phyloP scores from a whole-genome alignment of 768 basidiomycete genomes.

The Suillus lakei region DNA sequence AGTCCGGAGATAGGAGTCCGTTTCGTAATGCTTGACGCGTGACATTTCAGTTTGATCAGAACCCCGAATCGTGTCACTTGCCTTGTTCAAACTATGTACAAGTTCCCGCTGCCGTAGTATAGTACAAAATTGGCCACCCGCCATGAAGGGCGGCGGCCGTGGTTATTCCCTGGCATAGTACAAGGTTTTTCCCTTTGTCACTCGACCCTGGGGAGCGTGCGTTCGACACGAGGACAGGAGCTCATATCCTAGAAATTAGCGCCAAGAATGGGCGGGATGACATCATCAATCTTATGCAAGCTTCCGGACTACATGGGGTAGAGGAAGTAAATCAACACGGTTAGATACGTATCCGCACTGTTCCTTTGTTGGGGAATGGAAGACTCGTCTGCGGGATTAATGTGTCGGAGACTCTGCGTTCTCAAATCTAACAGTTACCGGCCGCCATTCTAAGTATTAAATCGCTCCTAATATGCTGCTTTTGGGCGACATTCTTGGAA shows the following conservation, averaged over 20 bases:
- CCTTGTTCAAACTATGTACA: no score
- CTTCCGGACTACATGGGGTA: neutral
- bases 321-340: neutral
- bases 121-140: neutral
- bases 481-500: neutral
- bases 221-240: neutral
- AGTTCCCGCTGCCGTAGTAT: neutral
- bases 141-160: neutral
- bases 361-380: slow-evolving; percentile 4
- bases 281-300: neutral
- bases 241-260: neutral
- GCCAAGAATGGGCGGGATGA: neutral
- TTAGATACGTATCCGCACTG: neutral
- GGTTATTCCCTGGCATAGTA: neutral
- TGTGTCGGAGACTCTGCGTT: neutral
- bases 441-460: neutral
- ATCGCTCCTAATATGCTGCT: neutral
- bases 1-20: slow-evolving; percentile 3
- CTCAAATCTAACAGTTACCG: neutral
- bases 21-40: neutral
- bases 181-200: neutral
- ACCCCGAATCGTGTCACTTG: no score
- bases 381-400: neutral
- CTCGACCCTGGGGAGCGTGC: neutral
- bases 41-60: neutral